Percentiles rank a stretch among this genome's conserved stretches.
Conservation (phyloP, 2,329 filamentous ascomycete genomes). For the Emydomyces testavorans region DNA sequence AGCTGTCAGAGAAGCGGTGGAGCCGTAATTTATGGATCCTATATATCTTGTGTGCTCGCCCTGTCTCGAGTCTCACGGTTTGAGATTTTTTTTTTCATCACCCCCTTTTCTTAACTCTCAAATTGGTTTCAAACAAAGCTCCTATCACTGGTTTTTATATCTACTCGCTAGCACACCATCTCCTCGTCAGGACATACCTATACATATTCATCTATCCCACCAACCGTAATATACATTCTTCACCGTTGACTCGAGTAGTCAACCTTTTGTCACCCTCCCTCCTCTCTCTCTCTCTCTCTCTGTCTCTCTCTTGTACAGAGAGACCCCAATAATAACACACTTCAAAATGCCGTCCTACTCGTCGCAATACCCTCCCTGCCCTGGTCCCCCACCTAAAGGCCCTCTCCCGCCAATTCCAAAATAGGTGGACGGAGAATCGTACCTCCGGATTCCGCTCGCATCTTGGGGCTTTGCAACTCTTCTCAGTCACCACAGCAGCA, state of each 20-base stretch:
- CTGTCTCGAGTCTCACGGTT: not conserved
- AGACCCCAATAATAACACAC: not conserved
- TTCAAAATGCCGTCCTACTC: constrained; percentile 18
- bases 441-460: not conserved
- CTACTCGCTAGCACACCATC: not conserved
- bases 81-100: not conserved
- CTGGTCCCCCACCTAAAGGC: constrained; percentile 18
- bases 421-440: constrained; percentile 9
- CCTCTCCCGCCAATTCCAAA: constrained; percentile 19
- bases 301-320: not conserved
- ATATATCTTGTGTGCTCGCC: constrained; percentile 8
- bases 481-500: not conserved
- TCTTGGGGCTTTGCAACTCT: not conserved
- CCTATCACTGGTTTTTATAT: not conserved
- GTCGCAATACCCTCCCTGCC: constrained; percentile 19
- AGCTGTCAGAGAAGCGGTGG: constrained; percentile 2
- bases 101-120: not conserved
- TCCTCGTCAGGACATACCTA: too few relatives aligned
- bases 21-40: constrained; percentile 10
- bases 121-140: not conserved
- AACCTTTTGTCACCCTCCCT: not conserved
- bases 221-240: too few relatives aligned
- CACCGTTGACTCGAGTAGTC: too few relatives aligned
- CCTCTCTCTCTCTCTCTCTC: not conserved
- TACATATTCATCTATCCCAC: too few relatives aligned